Evolutionary conservation across 345 rosid species (phyloP).

Genomic region (Gynandropsis gynandra): DNA sequence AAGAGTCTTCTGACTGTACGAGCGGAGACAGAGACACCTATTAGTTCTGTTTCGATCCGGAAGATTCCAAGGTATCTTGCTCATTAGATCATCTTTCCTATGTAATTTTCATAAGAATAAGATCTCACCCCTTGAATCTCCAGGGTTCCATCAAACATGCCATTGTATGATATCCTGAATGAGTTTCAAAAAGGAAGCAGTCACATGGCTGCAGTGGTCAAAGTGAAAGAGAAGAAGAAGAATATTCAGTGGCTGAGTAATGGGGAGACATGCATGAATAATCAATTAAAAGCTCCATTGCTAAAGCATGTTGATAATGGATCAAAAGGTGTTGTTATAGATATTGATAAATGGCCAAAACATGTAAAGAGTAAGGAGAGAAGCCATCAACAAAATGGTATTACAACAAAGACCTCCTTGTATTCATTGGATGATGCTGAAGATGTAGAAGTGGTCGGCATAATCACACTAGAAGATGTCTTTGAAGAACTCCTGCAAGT

Average conservation of each 20-base stretch:
- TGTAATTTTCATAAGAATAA: conserved; percentile 9
- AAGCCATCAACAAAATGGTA: conserved; percentile 25
- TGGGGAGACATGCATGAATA: conserved; percentile 28
- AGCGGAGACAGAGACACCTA: conserved; percentile 73
- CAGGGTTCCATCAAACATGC: conserved; percentile 86
- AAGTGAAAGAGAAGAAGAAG: conserved; percentile 39
- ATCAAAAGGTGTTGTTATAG: conserved; percentile 34
- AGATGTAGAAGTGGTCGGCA: conserved; percentile 77
- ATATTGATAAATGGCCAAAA: conserved; percentile 40
- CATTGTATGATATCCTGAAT: conserved; percentile 74
- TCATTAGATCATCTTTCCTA: neutral
- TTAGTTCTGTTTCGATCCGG: conserved; percentile 72
- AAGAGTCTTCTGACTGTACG: conserved; percentile 75
- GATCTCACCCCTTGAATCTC: conserved; percentile 21
- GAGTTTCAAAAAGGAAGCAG: conserved; percentile 89
- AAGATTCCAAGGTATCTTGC: conserved; percentile 56
- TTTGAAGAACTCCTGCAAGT: conserved; percentile 87
- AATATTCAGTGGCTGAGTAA: conserved; percentile 18
- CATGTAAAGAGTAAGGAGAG: conserved; percentile 27
- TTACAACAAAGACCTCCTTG: conserved; percentile 25
- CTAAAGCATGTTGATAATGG: conserved; percentile 38
- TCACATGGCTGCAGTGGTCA: conserved; percentile 86
- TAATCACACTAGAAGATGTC: conserved; percentile 77
- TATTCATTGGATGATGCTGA: conserved; percentile 47
- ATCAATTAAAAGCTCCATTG: conserved; percentile 42